phyloP scores from a whole-genome alignment of 1,284 basidiomycete species.

The Austroboletus niveus region DNA sequence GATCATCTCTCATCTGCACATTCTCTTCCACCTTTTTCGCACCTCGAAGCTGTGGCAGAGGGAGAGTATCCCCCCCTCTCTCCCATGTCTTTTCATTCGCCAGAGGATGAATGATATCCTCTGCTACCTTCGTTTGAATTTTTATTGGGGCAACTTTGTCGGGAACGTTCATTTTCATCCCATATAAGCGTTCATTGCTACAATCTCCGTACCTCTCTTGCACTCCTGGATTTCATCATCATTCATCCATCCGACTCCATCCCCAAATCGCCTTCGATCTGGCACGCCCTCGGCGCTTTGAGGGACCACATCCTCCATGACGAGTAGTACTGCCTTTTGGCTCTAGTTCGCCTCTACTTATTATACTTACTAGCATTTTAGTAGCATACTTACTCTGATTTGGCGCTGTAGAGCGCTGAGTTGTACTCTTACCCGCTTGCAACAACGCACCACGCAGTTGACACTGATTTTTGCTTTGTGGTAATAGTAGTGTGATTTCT shows the following conservation, averaged over 20 bases:
- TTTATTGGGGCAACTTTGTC: conserved; percentile 23
- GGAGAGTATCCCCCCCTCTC: conserved; percentile 65
- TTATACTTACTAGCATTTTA: conserved; percentile 31
- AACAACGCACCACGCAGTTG: conserved; percentile 20
- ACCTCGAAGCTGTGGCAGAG: conserved; percentile 78
- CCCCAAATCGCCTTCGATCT: conserved; percentile 11
- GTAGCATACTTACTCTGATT: conserved; percentile 32
- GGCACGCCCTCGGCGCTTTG: conserved; percentile 14
- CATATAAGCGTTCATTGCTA: conserved; percentile 31
- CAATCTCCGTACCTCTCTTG: conserved; percentile 18
- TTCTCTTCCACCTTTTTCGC: conserved; percentile 71
- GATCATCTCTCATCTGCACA: conserved; percentile 44
- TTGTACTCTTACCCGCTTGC: conserved; percentile 37
- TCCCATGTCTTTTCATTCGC: conserved; percentile 67
- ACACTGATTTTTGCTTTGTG: conserved; percentile 8
- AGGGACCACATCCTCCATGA: conserved; percentile 2
- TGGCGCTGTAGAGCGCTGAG: conserved; percentile 32
- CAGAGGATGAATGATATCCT: conserved; percentile 40
- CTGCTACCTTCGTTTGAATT: conserved; percentile 26
- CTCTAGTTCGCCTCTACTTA: conserved; percentile 28
- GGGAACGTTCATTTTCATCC: conserved; percentile 30
- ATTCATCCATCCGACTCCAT: conserved; percentile 1
- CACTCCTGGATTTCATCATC: conserved; percentile 18
- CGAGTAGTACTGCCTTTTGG: conserved; percentile 16
- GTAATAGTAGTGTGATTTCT: conserved; percentile 9